These are phyloP conservation scores for Entoloma clypeatum DNA, from an alignment of 1,284 basidiomycete species.

Conservation along the genomic window DNA sequence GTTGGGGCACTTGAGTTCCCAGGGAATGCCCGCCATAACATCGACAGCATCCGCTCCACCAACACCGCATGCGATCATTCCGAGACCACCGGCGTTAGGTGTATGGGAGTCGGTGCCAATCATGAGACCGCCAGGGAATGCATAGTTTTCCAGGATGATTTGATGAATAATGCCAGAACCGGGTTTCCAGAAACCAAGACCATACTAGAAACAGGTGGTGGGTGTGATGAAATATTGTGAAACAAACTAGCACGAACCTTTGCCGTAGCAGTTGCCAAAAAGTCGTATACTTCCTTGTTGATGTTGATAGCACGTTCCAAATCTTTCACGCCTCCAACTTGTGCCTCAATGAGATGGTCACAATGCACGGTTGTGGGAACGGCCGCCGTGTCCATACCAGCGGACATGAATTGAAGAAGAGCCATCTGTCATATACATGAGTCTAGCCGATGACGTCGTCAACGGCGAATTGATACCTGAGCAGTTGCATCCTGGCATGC, in stretches of 20 bases:
- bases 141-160: constrained; percentile 98
- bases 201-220: constrained; percentile 56
- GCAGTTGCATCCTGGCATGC: constrained; percentile 99
- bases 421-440: constrained; percentile 79
- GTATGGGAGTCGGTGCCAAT: constrained; percentile 99
- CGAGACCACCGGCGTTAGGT: constrained; percentile 97
- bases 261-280: constrained; percentile 95
- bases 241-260: constrained; percentile 51
- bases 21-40: constrained; percentile 96
- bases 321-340: constrained; percentile 91
- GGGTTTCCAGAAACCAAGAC: constrained; percentile 99
- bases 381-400: constrained; percentile 95
- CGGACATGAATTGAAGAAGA: constrained; percentile 99
- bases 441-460: constrained; percentile 18
- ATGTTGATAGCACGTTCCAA: constrained; percentile 88
- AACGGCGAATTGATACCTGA: constrained; percentile 45
- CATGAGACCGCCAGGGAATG: constrained; percentile 98
- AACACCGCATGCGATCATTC: constrained; percentile 99
- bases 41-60: constrained; percentile 99
- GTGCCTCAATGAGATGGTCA: constrained; percentile 99
- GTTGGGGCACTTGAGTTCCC: constrained; percentile 99
- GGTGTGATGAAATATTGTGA: constrained; percentile 8
- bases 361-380: constrained; percentile 99
- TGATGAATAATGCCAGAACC: constrained; percentile 99
- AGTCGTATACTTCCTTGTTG: constrained; percentile 99